Conservation (phyloP, 768 basidiomycete genomes). For the Trametes sanguinea region DNA sequence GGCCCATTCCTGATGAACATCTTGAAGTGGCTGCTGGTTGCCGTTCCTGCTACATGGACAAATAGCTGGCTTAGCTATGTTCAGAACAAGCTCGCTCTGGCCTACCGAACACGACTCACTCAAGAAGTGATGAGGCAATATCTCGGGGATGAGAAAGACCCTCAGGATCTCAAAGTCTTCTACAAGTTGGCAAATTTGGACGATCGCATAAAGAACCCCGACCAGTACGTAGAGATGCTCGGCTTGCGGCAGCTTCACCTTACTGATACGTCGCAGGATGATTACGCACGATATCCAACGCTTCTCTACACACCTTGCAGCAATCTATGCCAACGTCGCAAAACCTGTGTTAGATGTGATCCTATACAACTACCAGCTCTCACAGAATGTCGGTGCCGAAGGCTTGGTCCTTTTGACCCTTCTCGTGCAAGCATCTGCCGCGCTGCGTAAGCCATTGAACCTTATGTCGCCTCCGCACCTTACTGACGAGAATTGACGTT, state of each 20-base stretch:
- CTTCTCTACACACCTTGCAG: conserved; percentile 87
- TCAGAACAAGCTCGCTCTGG: conserved; percentile 90
- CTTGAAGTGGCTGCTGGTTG: conserved; percentile 85
- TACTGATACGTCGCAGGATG: conserved; percentile 56
- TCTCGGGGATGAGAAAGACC: conserved; percentile 69
- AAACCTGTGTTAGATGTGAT: conserved; percentile 93
- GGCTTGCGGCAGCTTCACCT: too few relatives aligned
- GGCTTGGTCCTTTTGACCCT: conserved; percentile 82
- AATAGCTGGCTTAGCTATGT: conserved; percentile 92
- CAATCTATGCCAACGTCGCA: conserved; percentile 91
- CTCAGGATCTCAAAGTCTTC: conserved; percentile 78
- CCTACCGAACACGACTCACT: conserved; percentile 86
- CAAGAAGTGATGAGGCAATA: conserved; percentile 81
- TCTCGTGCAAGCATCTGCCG: conserved; percentile 81
- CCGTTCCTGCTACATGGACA: conserved; percentile 91
- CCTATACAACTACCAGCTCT: conserved; percentile 93
- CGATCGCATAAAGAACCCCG: conserved; percentile 93
- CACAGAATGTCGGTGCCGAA: conserved; percentile 93
- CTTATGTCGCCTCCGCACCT: not conserved
- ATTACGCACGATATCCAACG: conserved; percentile 95
- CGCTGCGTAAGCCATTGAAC: conserved; percentile 58
- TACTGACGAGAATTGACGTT: too few relatives aligned
- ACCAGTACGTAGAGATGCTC: conserved; percentile 58
- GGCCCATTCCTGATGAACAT: conserved; percentile 82
- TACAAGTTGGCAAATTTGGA: conserved; percentile 96